Evolutionary conservation across 352 stramenopile species (phyloP).

Genomic region (Globisporangium sylvaticum): DNA sequence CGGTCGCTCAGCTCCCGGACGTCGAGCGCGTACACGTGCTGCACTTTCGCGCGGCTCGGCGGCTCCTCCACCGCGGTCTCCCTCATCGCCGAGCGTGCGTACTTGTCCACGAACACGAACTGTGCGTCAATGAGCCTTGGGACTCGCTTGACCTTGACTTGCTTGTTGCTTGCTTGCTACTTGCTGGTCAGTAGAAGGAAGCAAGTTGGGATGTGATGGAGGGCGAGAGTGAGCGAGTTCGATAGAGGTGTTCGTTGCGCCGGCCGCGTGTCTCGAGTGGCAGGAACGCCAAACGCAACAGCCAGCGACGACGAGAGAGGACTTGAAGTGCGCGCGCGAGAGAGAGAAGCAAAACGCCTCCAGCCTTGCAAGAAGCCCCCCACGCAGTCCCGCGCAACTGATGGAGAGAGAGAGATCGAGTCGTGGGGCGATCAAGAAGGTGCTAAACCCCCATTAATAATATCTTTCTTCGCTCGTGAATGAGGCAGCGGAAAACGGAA

Average conservation of each 20-base stretch:
- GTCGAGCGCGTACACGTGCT: slow-evolving; percentile 25
- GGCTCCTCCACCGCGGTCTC: neutral
- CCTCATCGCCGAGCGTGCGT: neutral
- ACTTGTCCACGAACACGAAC: neutral
- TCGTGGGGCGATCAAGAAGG: too few relatives aligned
- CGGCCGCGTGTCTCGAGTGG: neutral
- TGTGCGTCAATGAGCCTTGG: neutral
- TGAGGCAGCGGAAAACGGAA: neutral
- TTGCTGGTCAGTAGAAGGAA: neutral
- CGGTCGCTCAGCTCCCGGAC: slow-evolving; percentile 19
- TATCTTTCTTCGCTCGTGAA: neutral
- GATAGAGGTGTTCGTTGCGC: neutral
- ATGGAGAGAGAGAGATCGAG: neutral
- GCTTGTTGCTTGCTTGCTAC: neutral
- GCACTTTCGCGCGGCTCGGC: neutral
- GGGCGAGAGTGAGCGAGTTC: neutral
- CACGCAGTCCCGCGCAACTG: neutral
- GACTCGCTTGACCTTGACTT: too few relatives aligned
- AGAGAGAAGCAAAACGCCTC: neutral
- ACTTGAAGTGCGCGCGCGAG: too few relatives aligned
- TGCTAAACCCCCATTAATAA: neutral
- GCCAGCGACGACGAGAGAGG: too few relatives aligned
- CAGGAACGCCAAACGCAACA: neutral
- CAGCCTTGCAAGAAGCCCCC: neutral
- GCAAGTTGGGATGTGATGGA: neutral